Percentiles rank a stretch among this genome's conserved stretches.
phyloP scores from a whole-genome alignment of 2,329 filamentous ascomycete genomes.

The Phialophora verrucosa region DNA sequence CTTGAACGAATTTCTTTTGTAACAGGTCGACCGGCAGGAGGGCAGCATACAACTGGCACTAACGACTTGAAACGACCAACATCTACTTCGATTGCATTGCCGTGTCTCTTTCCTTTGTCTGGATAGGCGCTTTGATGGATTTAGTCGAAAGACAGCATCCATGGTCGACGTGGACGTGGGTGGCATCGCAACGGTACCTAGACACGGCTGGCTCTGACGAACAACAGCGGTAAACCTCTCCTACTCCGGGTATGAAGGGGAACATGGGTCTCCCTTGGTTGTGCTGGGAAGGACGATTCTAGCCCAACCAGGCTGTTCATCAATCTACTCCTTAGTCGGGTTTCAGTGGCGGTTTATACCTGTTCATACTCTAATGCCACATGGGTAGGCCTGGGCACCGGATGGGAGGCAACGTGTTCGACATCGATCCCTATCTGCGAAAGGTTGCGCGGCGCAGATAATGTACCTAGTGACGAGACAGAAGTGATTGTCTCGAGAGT shows the following conservation, averaged over 20 bases:
- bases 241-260: not conserved
- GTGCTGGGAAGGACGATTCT: not conserved
- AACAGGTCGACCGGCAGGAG: constrained; percentile 12
- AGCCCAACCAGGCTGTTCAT: not conserved
- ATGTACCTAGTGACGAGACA: constrained; percentile 17
- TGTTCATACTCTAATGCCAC: not conserved
- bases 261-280: not conserved
- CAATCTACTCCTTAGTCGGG: not conserved
- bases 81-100: constrained; percentile 2
- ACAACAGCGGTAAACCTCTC: not conserved
- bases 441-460: not conserved
- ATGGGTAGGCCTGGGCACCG: not conserved
- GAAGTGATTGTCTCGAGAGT: constrained; percentile 19
- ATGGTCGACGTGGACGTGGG: not conserved
- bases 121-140: constrained; percentile 3
- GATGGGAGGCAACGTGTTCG: constrained; percentile 1
- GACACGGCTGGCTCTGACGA: not conserved
- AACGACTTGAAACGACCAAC: constrained; percentile 26
- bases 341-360: not conserved
- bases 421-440: not conserved
- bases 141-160: not conserved
- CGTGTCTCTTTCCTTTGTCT: constrained; percentile 11
- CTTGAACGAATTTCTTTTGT: constrained; percentile 35
- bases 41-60: constrained; percentile 19
- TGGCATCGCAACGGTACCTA: not conserved